Evolutionary conservation across 257 asterid species (phyloP), one percentile per base, ranked within the genome.

Genomic region (Parsonsia alboflavescens): DNA sequence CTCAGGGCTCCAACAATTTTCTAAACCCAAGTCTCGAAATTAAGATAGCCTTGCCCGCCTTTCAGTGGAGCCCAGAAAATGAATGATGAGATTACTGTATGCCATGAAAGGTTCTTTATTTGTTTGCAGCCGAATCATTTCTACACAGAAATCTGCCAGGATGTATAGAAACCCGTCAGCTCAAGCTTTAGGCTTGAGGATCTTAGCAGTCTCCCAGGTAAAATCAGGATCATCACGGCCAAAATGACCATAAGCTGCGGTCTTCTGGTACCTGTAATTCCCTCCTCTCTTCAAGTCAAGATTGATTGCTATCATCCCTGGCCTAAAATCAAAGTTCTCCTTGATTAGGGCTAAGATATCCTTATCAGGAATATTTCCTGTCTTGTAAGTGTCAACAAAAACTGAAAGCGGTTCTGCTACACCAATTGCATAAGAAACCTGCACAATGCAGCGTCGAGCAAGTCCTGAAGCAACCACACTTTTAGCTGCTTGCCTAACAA

Each of bases 401-500:
- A 92, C 97, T 0, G 96, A 92, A 36, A 90, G 95, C 12, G 97
- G 97, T 71, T 92, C 97, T 19, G 97, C 95, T 7, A 90, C 96
- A 68, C 97, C 97, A 68, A 89, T 92, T 49, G 97, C 97, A 24
- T 90, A 92, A 7, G 97, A 92, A 72, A 92, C 96, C 80, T 92
- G 97, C 82, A 92, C 97, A 50, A 92, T 83, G 79, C 96, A 90
- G 30, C 96, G 88, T 1, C 93, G 89, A 45, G 97, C 97, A 73
- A 92, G 90, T 24, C 96, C 95, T 21, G 97, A 82, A 74, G 97
- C 96, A 1, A 92, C 97, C 74, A 92, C 85, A 39, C 97, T 92
- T 87, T 92, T 90, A n/a, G 97, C 97, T 53, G 97, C 97, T 79
- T 92, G 97, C 82, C 97, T 87, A 36, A 90, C 96, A 71, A 92